Evolutionary conservation across 2,329 filamentous ascomycete species (phyloP).

Genomic region (Colletotrichum horii): DNA sequence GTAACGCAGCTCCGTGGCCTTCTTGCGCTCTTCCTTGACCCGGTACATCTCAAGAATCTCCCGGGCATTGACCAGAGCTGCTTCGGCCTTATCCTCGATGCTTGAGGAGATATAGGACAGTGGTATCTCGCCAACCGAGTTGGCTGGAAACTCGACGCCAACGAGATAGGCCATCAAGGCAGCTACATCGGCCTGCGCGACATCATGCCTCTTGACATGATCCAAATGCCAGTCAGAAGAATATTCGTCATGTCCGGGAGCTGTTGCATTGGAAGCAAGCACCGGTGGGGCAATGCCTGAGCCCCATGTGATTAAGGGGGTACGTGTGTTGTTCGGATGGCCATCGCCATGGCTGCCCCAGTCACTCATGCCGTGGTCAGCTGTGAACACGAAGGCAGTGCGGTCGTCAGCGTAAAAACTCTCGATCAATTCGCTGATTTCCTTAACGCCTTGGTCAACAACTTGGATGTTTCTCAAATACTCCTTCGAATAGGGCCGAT

Average conservation of each 20-base stretch:
- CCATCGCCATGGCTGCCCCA: conserved; percentile 99
- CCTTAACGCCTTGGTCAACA: conserved; percentile 87
- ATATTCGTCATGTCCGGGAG: conserved; percentile 88
- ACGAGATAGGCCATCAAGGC: conserved; percentile 93
- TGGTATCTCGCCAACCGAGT: conserved; percentile 93
- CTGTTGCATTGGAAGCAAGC: conserved; percentile 56
- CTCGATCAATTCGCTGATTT: conserved; percentile 81
- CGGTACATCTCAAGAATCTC: conserved; percentile 95
- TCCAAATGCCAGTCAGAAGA: conserved; percentile 89
- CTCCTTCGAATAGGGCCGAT: conserved; percentile 91
- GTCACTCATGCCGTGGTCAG: conserved; percentile 98
- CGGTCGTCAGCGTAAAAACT: conserved; percentile 85
- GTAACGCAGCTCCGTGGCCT: conserved; percentile 76
- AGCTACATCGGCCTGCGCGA: conserved; percentile 91
- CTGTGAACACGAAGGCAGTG: conserved; percentile 95
- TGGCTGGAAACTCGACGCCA: conserved; percentile 89
- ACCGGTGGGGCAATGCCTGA: conserved; percentile 84
- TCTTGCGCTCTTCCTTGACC: conserved; percentile 90
- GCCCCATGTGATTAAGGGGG: conserved; percentile 91
- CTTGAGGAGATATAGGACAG: conserved; percentile 79
- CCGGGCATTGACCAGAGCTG: conserved; percentile 82
- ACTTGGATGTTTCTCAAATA: conserved; percentile 95
- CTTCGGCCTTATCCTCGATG: conserved; percentile 79
- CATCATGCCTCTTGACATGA: conserved; percentile 84
- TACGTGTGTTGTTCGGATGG: conserved; percentile 95